Percentiles rank a stretch among this genome's conserved stretches.
Conservation (phyloP, 495 filamentous ascomycete species). For the Jackrogersella multiformis region DNA sequence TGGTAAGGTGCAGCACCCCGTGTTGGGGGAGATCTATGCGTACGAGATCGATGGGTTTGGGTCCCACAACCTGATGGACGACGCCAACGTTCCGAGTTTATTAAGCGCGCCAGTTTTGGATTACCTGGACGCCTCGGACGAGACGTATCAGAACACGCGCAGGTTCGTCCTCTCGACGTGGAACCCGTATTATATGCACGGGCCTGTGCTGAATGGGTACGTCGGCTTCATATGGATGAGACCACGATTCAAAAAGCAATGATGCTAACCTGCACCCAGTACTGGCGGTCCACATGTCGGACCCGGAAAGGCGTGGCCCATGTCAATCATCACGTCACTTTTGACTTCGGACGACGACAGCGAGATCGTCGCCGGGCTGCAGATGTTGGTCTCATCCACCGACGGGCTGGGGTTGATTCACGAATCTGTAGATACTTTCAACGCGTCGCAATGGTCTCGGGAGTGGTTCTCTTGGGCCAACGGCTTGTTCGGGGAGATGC, state of each 20-base stretch:
- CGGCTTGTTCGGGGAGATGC: conserved; percentile 66
- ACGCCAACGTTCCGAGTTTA: conserved; percentile 70
- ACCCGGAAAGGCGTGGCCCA: conserved; percentile 63
- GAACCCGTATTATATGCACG: conserved; percentile 69
- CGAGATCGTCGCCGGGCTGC: conserved; percentile 62
- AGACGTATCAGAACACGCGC: conserved; percentile 65
- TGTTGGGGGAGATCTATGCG: conserved; percentile 65
- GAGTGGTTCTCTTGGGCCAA: conserved; percentile 71
- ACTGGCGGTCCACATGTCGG: conserved; percentile 69
- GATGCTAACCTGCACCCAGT: conserved; percentile 52
- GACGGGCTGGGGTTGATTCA: conserved; percentile 58
- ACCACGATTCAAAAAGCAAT: conserved; percentile 51
- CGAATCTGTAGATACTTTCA: conserved; percentile 49
- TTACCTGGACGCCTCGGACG: conserved; percentile 58
- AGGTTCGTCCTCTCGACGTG: conserved; percentile 60
- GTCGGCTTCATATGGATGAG: conserved; percentile 38
- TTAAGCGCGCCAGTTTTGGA: conserved; percentile 64
- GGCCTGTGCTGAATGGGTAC: conserved; percentile 63
- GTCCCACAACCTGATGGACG: conserved; percentile 71
- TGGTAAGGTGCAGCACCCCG: conserved; percentile 58
- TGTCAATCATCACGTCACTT: conserved; percentile 65
- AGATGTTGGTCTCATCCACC: conserved; percentile 62
- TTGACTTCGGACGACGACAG: conserved; percentile 62
- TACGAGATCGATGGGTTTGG: conserved; percentile 70
- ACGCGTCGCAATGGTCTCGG: conserved; percentile 55